phyloP scores from a whole-genome alignment of 768 basidiomycete species.

The Strobilomyces confusus region DNA sequence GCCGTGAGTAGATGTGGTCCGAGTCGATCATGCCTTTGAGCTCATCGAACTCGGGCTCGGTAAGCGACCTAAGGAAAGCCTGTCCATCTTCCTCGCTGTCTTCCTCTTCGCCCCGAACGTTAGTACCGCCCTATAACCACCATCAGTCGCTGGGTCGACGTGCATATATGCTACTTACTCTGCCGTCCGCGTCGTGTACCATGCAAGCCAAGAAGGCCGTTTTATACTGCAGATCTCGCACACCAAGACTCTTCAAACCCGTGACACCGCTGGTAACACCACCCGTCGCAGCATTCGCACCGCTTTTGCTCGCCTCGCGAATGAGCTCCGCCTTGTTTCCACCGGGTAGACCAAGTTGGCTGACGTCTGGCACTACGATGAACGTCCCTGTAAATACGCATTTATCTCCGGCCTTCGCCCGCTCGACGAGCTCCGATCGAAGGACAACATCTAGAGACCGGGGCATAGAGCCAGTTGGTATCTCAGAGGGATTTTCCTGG shows the following conservation, averaged over 20 bases:
- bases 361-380: conserved; percentile 97
- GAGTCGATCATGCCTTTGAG: conserved; percentile 91
- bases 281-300: conserved; percentile 54
- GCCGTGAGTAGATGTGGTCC: conserved; percentile 89
- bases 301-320: conserved; percentile 72
- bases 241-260: conserved; percentile 90
- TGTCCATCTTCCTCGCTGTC: conserved; percentile 73
- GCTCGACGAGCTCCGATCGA: conserved; percentile 92
- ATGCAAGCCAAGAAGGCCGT: conserved; percentile 98
- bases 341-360: conserved; percentile 91
- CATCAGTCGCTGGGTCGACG: neutral
- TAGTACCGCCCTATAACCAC: conserved; percentile 63
- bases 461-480: conserved; percentile 98
- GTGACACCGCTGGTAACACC: conserved; percentile 81
- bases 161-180: conserved; percentile 50
- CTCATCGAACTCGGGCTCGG: conserved; percentile 93
- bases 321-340: conserved; percentile 90
- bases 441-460: conserved; percentile 95
- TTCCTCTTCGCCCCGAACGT: conserved; percentile 87
- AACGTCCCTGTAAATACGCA: conserved; percentile 97
- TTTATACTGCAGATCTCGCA: conserved; percentile 95
- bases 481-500: conserved; percentile 98
- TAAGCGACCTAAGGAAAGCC: conserved; percentile 84
- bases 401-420: conserved; percentile 99
- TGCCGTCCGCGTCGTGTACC: conserved; percentile 87